Conservation (phyloP, 495 filamentous ascomycete species). For the Penicillium riverlandense region DNA sequence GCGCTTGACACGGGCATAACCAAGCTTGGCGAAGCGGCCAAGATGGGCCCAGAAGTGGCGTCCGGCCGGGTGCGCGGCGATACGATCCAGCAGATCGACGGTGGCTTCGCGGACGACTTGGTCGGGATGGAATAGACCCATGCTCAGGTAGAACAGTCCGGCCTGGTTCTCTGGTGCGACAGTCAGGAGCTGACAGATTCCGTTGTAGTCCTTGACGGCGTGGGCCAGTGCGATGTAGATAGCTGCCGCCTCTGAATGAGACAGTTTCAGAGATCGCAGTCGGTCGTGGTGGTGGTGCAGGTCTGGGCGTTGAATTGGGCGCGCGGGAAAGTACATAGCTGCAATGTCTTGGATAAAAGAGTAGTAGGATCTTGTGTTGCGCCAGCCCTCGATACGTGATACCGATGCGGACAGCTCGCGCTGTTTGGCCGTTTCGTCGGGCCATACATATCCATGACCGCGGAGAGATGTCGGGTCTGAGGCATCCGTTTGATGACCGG, state of each 20-base stretch:
- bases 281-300: slow-evolving; percentile 89
- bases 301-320: slow-evolving; percentile 78
- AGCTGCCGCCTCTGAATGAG: slow-evolving; percentile 59
- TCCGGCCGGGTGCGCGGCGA: slow-evolving; percentile 80
- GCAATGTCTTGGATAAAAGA: slow-evolving; percentile 81
- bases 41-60: slow-evolving; percentile 86
- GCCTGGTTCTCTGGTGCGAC: slow-evolving; percentile 81
- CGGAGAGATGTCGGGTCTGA: slow-evolving; percentile 53
- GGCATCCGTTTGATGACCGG: slow-evolving; percentile 33
- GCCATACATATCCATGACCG: slow-evolving; percentile 95
- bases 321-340: slow-evolving; percentile 41
- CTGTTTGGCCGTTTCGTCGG: slow-evolving; percentile 69
- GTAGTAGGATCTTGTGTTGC: slow-evolving; percentile 90
- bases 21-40: slow-evolving; percentile 82
- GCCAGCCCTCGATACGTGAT: slow-evolving; percentile 90
- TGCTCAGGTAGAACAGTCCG: slow-evolving; percentile 83
- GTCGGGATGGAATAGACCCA: slow-evolving; percentile 91
- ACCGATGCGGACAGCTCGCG: slow-evolving; percentile 85
- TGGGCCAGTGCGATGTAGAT: slow-evolving; percentile 76
- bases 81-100: slow-evolving; percentile 73
- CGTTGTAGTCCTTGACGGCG: slow-evolving; percentile 73
- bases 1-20: slow-evolving; percentile 59
- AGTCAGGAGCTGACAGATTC: slow-evolving; percentile 80
- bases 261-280: slow-evolving; percentile 69
- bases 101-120: slow-evolving; percentile 68